Base-by-base conservation (phyloP, 1,284 basidiomycete genomes). In the Tranzscheliella williamsii region DNA sequence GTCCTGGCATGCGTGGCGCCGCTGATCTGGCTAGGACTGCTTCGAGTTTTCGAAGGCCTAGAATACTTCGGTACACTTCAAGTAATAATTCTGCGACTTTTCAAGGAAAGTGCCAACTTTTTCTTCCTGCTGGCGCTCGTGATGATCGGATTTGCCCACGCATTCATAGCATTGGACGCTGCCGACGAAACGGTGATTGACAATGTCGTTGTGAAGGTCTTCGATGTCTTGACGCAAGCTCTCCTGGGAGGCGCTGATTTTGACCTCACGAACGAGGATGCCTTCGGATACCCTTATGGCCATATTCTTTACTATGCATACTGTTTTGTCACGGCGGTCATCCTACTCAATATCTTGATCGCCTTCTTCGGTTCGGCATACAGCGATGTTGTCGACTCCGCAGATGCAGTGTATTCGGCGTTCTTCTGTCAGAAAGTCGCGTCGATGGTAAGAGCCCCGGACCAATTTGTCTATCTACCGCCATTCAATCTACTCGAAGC, bases 161-260 rank as follows among this genome's bases (percentile, higher is more conserved):
- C 86, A 2, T 81, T 94, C 62, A 91, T 88, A 72, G 91, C 92
- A 1, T 81, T 95, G 22, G 91, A 95, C 72, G 90, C 89, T 24
- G 90, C 91, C 3, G 91, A 95, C 78, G 90, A 90, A 16, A 81
- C 84, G 30, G 82, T 82, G 1, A 56, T 72, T 15, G 47, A 58
- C 21, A 86, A 88, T 46, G 81, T 84, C 23, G 79, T 72, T 12
- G 67, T 58, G 6, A 58, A 88, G 82, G 84, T 93, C 24, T 67
- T 89, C 38, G 85, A 94, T 74, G 79, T 85, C 5, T 80, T 96
- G 13, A 80, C 92, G 7, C 89, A 93, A 81, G 86, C 89, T 13
- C 78, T 95, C 17, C 80, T 94, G 16, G 86, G 70, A 4, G 67
- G 54, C 4, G 55, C 58, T 20, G 55, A 65, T 30, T 70, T 67